phyloP scores from a whole-genome alignment of 345 rosid genomes.

The Bruguiera parviflora region DNA sequence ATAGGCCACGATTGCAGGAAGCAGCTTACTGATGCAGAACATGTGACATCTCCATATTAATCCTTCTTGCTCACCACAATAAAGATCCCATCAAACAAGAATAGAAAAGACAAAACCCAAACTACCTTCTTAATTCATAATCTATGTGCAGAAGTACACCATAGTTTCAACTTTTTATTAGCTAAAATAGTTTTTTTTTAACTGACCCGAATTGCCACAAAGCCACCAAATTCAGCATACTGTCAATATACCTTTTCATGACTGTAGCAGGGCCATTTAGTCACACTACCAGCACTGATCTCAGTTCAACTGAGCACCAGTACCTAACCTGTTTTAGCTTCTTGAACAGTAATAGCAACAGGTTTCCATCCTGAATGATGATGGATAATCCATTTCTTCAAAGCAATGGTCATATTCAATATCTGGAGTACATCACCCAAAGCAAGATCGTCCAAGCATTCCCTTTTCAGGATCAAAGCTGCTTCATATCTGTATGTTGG shows the following conservation, averaged over 20 bases:
- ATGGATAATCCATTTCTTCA: conserved; percentile 24
- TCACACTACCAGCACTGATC: conserved; percentile 10
- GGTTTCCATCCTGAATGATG: conserved; percentile 27
- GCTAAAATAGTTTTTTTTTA: background rate
- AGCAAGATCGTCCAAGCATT: conserved; percentile 23
- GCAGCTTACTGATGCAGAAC: background rate
- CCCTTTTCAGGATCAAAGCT: conserved; percentile 22
- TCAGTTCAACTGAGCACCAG: conserved; percentile 21
- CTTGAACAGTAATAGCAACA: conserved; percentile 7
- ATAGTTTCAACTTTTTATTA: conserved; percentile 4
- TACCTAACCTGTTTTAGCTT: conserved; percentile 23
- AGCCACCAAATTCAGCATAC: background rate
- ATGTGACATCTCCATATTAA: background rate
- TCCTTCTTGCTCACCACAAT: conserved; percentile 9
- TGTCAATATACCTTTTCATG: background rate
- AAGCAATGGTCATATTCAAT: conserved; percentile 16
- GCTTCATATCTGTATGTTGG: conserved; percentile 24
- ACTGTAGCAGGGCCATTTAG: conserved; percentile 19
- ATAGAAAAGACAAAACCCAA: background rate
- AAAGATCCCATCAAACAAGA: conserved; percentile 4
- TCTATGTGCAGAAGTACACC: background rate
- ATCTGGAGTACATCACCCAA: conserved; percentile 25
- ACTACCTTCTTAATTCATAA: background rate
- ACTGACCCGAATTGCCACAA: conserved; percentile 9
- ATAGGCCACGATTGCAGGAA: background rate